A percentile compares a stretch with the other conserved stretches of the same genome.
phyloP scores from a whole-genome alignment of 495 filamentous ascomycete species.

The Xanthoparmelia taractica region DNA sequence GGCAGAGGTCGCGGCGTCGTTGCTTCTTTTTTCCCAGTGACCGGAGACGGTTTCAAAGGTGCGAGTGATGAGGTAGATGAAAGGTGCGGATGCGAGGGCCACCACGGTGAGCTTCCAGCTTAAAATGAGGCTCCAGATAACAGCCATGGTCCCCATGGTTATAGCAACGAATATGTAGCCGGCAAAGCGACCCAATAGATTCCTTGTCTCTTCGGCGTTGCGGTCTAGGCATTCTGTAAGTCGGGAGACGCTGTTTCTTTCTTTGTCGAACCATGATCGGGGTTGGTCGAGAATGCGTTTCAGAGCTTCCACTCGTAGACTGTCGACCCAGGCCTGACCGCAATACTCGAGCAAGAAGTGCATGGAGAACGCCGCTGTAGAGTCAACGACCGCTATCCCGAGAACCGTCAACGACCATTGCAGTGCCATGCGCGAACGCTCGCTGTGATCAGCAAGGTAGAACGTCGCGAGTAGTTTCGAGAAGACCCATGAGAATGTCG shows the following conservation, averaged over 20 bases:
- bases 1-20: slow-evolving; percentile 48
- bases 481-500: slow-evolving; percentile 71
- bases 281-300: slow-evolving; percentile 70
- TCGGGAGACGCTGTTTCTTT: slow-evolving; percentile 52
- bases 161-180: slow-evolving; percentile 57
- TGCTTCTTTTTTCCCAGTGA: slow-evolving; percentile 63
- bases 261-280: slow-evolving; percentile 71
- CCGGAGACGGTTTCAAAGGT: slow-evolving; percentile 53
- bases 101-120: slow-evolving; percentile 82
- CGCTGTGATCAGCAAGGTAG: slow-evolving; percentile 41
- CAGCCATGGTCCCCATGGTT: slow-evolving; percentile 55
- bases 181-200: slow-evolving; percentile 70
- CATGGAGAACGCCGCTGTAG: slow-evolving; percentile 52
- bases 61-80: slow-evolving; percentile 58
- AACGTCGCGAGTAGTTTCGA: slow-evolving; percentile 66
- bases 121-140: slow-evolving; percentile 65
- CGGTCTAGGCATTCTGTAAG: slow-evolving; percentile 69
- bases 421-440: slow-evolving; percentile 39
- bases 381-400: slow-evolving; percentile 59
- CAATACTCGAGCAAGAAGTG: slow-evolving; percentile 63
- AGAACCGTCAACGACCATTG: slow-evolving; percentile 67
- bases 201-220: slow-evolving; percentile 81
- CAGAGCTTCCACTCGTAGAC: slow-evolving; percentile 60
- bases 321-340: slow-evolving; percentile 74
- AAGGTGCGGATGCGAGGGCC: slow-evolving; percentile 57